Evolutionary conservation across 2,329 filamentous ascomycete genomes (phyloP).

Genomic region (Emericellopsis atlantica): DNA sequence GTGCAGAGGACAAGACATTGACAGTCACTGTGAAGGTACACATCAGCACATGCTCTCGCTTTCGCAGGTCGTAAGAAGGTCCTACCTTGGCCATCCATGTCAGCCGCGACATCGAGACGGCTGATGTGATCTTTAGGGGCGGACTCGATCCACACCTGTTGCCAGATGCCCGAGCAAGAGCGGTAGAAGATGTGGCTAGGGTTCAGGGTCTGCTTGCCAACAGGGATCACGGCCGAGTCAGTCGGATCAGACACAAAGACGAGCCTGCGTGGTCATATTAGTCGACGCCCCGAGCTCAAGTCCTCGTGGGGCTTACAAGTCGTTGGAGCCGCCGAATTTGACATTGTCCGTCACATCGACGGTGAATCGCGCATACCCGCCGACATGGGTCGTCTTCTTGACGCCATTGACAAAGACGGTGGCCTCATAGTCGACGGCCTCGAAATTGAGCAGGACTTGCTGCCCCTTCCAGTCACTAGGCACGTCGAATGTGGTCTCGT

Average conservation of each 20-base stretch:
- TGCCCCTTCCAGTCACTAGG: slow-evolving; percentile 30
- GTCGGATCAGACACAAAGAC: slow-evolving; percentile 59
- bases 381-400: slow-evolving; percentile 37
- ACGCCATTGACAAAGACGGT: slow-evolving; percentile 46
- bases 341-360: slow-evolving; percentile 41
- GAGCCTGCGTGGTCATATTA: slow-evolving; percentile 24
- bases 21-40: slow-evolving; percentile 32
- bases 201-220: slow-evolving; percentile 49
- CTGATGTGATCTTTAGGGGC: slow-evolving; percentile 44
- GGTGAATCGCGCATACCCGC: slow-evolving; percentile 50
- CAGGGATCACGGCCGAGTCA: slow-evolving; percentile 45
- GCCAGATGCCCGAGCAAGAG: slow-evolving; percentile 64
- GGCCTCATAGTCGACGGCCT: slow-evolving; percentile 44
- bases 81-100: slow-evolving; percentile 38
- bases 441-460: slow-evolving; percentile 39
- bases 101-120: slow-evolving; percentile 44
- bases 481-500: slow-evolving; percentile 35
- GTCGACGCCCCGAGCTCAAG: background rate
- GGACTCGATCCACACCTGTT: slow-evolving; percentile 59
- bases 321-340: slow-evolving; percentile 30
- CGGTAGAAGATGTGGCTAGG: slow-evolving; percentile 58
- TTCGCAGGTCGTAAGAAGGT: background rate
- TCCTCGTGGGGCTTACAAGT: slow-evolving; percentile 27
- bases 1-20: slow-evolving; percentile 34
- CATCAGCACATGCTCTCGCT: background rate